Conservation (phyloP, 2,329 filamentous ascomycete genomes). For the Xylaria digitata region DNA sequence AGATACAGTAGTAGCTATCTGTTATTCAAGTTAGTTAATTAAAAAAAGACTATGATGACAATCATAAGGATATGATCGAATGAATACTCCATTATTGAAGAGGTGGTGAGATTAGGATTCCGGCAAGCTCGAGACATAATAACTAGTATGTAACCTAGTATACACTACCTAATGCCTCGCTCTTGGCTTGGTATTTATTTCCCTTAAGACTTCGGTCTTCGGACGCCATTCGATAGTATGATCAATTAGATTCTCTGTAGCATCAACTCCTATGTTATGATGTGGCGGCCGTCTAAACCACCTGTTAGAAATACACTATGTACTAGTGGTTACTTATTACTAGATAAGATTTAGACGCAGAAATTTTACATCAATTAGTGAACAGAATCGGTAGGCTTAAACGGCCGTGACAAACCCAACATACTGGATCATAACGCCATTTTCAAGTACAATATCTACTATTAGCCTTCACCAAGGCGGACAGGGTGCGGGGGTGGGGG, state of each 20-base stretch:
- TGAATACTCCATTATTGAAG: too few species aligned
- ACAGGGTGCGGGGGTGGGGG: constrained; percentile 25
- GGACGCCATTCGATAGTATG: not conserved
- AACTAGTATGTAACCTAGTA: too few species aligned
- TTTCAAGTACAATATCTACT: constrained; percentile 10
- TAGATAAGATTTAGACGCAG: not conserved
- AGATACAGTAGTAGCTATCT: too few species aligned
- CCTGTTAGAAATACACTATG: too few species aligned
- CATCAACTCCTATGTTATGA: not conserved
- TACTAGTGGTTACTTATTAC: not conserved
- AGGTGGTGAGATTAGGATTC: too few species aligned
- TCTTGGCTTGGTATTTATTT: too few species aligned
- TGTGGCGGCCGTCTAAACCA: not conserved
- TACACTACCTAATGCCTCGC: too few species aligned
- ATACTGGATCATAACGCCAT: constrained; percentile 7
- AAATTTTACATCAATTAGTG: not conserved
- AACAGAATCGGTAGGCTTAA: not conserved
- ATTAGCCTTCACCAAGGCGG: not conserved
- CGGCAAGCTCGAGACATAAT: too few species aligned
- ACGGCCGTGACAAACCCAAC: not conserved
- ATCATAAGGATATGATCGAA: too few species aligned
- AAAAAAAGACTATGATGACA: too few species aligned
- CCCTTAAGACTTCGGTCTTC: not conserved
- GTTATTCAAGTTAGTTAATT: too few species aligned
- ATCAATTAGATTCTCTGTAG: not conserved